Percentiles rank a stretch among this genome's conserved stretches.
Conservation (phyloP, 2,329 filamentous ascomycete genomes). For the Berkeleyomyces basicola region DNA sequence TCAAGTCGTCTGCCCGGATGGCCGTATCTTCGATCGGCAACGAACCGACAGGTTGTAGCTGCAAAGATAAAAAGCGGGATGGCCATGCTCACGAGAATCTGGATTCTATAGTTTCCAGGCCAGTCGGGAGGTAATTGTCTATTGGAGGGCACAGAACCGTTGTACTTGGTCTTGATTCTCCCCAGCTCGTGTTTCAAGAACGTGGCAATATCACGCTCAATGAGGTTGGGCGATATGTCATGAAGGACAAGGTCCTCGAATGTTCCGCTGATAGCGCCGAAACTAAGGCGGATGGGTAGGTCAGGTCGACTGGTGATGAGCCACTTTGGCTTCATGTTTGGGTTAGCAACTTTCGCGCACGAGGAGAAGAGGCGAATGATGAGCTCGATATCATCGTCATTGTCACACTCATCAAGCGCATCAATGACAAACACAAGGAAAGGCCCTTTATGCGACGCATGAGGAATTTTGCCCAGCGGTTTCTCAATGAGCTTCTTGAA, state of each 20-base stretch:
- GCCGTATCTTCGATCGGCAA: not conserved
- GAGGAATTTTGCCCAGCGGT: not conserved
- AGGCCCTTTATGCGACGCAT: not conserved
- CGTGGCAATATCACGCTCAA: not conserved
- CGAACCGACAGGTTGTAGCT: not conserved
- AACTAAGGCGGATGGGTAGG: conserved; percentile 20
- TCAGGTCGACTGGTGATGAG: conserved; percentile 18
- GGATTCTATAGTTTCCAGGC: not conserved
- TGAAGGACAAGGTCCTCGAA: conserved; percentile 25
- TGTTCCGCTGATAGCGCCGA: conserved; percentile 20
- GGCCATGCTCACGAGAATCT: not conserved
- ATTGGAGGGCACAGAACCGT: not conserved
- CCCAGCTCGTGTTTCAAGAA: conserved; percentile 22
- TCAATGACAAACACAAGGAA: not conserved
- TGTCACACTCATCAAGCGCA: not conserved
- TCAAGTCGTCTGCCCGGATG: not conserved
- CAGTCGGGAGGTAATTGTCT: not conserved
- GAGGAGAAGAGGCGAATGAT: not conserved
- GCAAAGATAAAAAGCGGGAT: not conserved
- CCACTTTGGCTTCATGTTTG: not conserved
- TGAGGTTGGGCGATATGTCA: conserved; percentile 18
- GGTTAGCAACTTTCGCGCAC: not conserved
- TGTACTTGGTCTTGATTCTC: not conserved
- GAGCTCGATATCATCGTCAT: not conserved
- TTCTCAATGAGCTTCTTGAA: not conserved